Percentiles rank a stretch among this genome's conserved stretches.
Conservation (phyloP, 2,329 filamentous ascomycete genomes). For the Diplodia sapinea region DNA sequence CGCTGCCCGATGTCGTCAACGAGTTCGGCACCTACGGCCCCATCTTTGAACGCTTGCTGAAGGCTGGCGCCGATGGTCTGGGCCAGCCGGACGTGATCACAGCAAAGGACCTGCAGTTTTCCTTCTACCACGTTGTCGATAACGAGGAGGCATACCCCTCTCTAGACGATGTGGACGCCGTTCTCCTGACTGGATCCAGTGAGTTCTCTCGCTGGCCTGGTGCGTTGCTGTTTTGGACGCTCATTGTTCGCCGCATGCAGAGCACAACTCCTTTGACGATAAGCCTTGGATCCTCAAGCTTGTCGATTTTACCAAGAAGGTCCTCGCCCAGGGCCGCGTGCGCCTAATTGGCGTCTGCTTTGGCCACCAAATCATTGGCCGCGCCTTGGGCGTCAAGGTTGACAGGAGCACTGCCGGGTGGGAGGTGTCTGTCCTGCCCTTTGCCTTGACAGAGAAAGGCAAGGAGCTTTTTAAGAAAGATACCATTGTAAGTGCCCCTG, state of each 20-base stretch:
- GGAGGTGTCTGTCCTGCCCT: constrained; percentile 77
- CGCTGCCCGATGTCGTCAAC: constrained; percentile 66
- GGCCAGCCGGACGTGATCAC: constrained; percentile 45
- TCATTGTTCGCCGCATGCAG: constrained; percentile 47
- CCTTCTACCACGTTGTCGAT: constrained; percentile 73
- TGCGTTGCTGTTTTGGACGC: not conserved
- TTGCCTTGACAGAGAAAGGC: constrained; percentile 72
- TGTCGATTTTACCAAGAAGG: constrained; percentile 68
- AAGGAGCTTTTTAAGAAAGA: constrained; percentile 73
- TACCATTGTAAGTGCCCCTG: constrained; percentile 57
- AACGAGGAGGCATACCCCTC: constrained; percentile 71
- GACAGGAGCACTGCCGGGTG: constrained; percentile 72
- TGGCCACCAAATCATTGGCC: constrained; percentile 82
- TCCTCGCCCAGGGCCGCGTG: constrained; percentile 67
- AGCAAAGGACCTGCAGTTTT: constrained; percentile 60
- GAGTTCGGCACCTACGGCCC: constrained; percentile 76
- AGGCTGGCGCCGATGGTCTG: constrained; percentile 57
- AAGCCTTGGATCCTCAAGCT: constrained; percentile 78
- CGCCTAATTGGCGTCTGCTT: constrained; percentile 83
- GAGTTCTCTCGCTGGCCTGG: constrained; percentile 39
- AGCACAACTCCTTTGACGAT: constrained; percentile 74
- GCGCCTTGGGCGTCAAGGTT: constrained; percentile 72
- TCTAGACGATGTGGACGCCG: constrained; percentile 76
- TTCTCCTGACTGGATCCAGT: constrained; percentile 79
- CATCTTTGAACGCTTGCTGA: constrained; percentile 59